Evolutionary conservation across 75 land plant species (phyloP), one percentile per base, ranked within the genome.

Genomic region (Azolla pinnata): DNA sequence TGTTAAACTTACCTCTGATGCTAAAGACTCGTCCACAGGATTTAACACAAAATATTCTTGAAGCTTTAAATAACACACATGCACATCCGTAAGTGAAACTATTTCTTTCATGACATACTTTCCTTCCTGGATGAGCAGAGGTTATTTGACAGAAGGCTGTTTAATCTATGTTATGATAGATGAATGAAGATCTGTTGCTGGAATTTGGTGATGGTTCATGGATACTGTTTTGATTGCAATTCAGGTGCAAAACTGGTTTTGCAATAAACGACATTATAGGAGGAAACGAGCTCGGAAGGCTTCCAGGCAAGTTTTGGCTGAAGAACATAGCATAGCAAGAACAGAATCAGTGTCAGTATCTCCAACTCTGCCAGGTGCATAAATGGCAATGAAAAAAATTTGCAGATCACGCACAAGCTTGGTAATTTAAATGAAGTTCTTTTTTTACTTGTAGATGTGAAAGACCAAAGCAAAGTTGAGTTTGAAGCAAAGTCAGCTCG

Each of bases 401-500:
- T 7, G 42, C 14, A 38, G 49, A 46, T 3, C 17, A 46, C 21
- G 49, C 4, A 46, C n/a, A 2, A 14, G 14, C 21, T 17, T 14
- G 2, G 17, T 46, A 46, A 18, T 18, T 17, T 14, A 2, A 14
- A 2, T 17, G 2, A 4, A n/a, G n/a, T n/a, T n/a, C n/a, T 46
- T 4, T 2, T 17, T 17, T 46, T 3, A 46, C 17, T 23, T 52
- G 1, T 29, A 52, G 54, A 68, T 30, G 57, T 8, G 1, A 66
- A 38, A 38, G 63, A 67, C 24, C 31, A 26, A 20, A 29, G 18
- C 9, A 48, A 51, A 44, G 63, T 83, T 75, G 97, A 90, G 64
- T 90, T 90, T 69, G 97, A 90, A 72, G 97, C 97, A 50, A 90
- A 81, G 66, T 86, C 97, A 44, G 74, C 80, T 10, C 79, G 97